Conservation (phyloP, 179 eudicot species). For the Corrigiola litoralis region DNA sequence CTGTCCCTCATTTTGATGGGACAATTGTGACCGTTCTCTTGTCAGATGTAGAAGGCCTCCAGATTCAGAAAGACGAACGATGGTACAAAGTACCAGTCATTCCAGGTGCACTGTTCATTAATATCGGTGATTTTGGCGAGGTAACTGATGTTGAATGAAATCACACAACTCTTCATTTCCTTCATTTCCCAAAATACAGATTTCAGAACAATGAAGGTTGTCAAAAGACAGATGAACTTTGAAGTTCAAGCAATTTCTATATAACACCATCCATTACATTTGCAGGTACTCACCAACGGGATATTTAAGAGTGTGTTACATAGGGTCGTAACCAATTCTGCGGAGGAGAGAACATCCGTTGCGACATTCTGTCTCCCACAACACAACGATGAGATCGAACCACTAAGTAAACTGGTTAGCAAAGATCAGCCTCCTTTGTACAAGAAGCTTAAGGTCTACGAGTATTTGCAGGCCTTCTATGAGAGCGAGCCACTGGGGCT, state of each 20-base stretch:
- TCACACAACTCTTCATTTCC: no score
- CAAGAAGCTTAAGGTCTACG: no score
- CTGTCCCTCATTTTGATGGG: conserved; percentile 10
- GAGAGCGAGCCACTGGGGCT: no score
- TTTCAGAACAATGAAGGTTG: no score
- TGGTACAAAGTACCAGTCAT: conserved; percentile 21
- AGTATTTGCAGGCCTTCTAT: no score
- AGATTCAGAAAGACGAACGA: conserved; percentile 1
- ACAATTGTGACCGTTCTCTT: conserved; percentile 6
- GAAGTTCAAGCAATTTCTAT: no score
- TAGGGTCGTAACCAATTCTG: conserved; percentile 6
- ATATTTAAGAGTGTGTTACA: conserved; percentile 16
- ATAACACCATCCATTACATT: no score
- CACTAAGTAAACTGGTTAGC: no score
- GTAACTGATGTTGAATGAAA: no score
- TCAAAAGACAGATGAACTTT: no score
- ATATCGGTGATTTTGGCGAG: conserved; percentile 10
- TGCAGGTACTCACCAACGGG: conserved; percentile 21
- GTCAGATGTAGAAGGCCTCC: conserved; percentile 10
- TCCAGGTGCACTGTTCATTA: conserved; percentile 17
- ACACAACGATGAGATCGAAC: not conserved
- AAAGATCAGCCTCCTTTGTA: no score
- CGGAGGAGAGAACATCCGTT: conserved; percentile 12
- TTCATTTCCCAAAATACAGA: no score
- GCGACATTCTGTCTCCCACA: not conserved